Conservation (phyloP, 2,329 filamentous ascomycete genomes). For the Hypoxylon sp. region DNA sequence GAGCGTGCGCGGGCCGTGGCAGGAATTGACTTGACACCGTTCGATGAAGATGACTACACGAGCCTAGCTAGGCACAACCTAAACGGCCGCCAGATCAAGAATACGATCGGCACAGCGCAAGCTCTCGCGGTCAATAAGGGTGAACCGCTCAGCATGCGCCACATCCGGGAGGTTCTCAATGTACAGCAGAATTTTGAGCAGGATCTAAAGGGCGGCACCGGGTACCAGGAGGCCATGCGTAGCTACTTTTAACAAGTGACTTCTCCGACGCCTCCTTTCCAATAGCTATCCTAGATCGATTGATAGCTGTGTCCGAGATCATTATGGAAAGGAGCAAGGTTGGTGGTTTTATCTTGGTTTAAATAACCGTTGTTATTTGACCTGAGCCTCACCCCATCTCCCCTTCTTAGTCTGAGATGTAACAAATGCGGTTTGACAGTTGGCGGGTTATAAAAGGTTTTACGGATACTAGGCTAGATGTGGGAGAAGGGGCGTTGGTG, state of each 20-base stretch:
- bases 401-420: neutral
- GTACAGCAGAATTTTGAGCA: slow-evolving; percentile 86
- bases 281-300: neutral
- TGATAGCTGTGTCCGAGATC: slow-evolving; percentile 1
- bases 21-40: slow-evolving; percentile 68
- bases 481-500: neutral
- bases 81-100: slow-evolving; percentile 83
- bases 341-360: neutral
- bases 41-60: slow-evolving; percentile 77
- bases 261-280: neutral
- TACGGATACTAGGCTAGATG: neutral
- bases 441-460: slow-evolving; percentile 5
- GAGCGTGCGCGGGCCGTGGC: slow-evolving; percentile 78
- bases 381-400: neutral
- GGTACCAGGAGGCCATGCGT: slow-evolving; percentile 87
- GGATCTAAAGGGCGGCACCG: slow-evolving; percentile 84
- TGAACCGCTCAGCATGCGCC: slow-evolving; percentile 79
- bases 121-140: slow-evolving; percentile 84
- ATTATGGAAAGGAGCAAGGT: neutral
- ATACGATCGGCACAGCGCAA: slow-evolving; percentile 86
- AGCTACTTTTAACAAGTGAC: slow-evolving; percentile 73
- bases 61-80: slow-evolving; percentile 75
- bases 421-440: neutral
- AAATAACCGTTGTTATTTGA: neutral
- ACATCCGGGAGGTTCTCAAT: slow-evolving; percentile 86